Conservation (phyloP, 306 rosid genomes). For the Lathyrus sativus region DNA sequence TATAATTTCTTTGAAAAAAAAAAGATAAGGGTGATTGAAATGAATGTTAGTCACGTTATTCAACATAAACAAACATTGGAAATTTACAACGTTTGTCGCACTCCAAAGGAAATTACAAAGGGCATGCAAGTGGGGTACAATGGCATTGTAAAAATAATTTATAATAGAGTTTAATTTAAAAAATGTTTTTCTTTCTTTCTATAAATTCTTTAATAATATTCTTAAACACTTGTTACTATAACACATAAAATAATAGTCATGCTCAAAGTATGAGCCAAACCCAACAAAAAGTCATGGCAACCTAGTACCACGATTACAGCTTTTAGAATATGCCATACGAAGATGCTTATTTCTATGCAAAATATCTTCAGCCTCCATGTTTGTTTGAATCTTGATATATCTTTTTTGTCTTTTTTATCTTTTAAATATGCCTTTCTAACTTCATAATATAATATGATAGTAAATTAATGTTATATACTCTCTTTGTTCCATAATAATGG, state of each 20-base stretch:
- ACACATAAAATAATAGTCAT: background rate
- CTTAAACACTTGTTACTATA: no score
- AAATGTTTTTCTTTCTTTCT: no score
- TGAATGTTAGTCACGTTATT: background rate
- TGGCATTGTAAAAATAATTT: no score
- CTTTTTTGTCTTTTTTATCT: background rate
- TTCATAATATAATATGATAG: no score
- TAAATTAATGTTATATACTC: no score
- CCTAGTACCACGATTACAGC: background rate
- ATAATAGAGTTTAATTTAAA: no score
- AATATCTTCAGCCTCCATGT: constrained; percentile 18
- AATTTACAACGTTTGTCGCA: no score
- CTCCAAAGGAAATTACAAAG: no score
- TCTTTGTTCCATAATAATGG: no score
- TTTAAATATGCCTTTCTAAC: no score
- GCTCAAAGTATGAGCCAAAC: constrained; percentile 14
- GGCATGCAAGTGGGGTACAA: background rate
- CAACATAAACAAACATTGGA: background rate
- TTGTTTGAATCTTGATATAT: background rate
- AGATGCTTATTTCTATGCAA: constrained; percentile 33
- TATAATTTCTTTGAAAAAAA: background rate
- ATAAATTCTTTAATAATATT: no score
- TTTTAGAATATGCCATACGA: constrained; percentile 39
- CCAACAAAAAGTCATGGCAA: constrained; percentile 26
- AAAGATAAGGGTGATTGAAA: background rate